Conservation (phyloP, 2,329 filamentous ascomycete species). For the Pezicula carpinea region DNA sequence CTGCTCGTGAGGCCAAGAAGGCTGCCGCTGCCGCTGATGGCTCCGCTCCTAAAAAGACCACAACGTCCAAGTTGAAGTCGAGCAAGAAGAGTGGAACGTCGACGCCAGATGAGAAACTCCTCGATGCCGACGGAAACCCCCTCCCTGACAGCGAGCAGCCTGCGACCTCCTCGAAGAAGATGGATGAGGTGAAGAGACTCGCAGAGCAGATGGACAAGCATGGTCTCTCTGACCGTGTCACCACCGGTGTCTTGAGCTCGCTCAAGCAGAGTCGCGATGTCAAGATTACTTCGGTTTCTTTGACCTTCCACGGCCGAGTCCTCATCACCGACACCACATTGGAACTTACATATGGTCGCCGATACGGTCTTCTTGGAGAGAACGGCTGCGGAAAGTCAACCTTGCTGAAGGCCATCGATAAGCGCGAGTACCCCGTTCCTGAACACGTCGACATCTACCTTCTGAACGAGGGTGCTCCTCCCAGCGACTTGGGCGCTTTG, state of each 20-base stretch:
- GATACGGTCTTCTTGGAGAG: conserved; percentile 94
- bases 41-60: conserved; percentile 73
- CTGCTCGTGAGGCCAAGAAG: conserved; percentile 69
- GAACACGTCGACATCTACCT: conserved; percentile 98
- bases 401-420: conserved; percentile 89
- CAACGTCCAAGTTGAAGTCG: conserved; percentile 66
- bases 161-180: conserved; percentile 67
- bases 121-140: conserved; percentile 57
- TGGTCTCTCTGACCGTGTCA: conserved; percentile 94
- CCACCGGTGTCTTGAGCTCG: conserved; percentile 91
- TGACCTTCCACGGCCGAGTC: conserved; percentile 97
- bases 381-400: conserved; percentile 99
- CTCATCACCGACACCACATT: conserved; percentile 90
- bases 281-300: conserved; percentile 88
- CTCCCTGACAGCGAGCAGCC: conserved; percentile 55
- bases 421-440: conserved; percentile 91
- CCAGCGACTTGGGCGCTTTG: conserved; percentile 81
- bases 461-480: conserved; percentile 92
- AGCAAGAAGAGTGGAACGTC: conserved; percentile 60
- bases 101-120: conserved; percentile 65
- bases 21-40: conserved; percentile 66
- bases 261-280: conserved; percentile 83
- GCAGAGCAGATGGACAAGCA: conserved; percentile 92
- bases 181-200: conserved; percentile 80
- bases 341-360: conserved; percentile 86